Conservation (phyloP, 2,329 filamentous ascomycete species). For the Aspergillus aculeatinus region DNA sequence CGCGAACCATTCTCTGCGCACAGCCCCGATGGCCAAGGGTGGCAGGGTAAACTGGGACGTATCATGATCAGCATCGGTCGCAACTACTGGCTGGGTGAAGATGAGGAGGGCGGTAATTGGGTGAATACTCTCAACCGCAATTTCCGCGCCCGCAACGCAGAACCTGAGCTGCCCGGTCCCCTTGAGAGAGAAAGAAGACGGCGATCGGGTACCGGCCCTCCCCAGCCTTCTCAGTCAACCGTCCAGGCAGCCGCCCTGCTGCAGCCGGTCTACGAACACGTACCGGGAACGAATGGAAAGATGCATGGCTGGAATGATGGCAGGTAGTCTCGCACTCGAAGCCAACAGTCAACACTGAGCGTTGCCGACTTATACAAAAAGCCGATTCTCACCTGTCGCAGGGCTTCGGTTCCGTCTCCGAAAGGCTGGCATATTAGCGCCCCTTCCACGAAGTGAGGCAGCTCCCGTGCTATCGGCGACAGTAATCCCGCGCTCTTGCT, state of each 20-base stretch:
- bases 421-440: not conserved
- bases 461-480: not conserved
- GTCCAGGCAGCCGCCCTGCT: conserved; percentile 37
- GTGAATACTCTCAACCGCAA: conserved; percentile 61
- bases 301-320: conserved; percentile 38
- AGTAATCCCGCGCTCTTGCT: not conserved
- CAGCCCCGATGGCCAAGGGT: conserved; percentile 73
- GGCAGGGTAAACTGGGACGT: conserved; percentile 75
- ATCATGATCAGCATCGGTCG: conserved; percentile 71
- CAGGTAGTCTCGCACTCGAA: conserved; percentile 20
- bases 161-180: conserved; percentile 43
- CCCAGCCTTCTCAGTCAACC: conserved; percentile 39
- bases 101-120: conserved; percentile 63
- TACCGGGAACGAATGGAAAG: conserved; percentile 34
- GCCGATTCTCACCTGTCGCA: not conserved
- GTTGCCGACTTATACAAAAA: not conserved
- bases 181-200: conserved; percentile 60
- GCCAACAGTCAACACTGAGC: not conserved
- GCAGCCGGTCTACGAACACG: conserved; percentile 33
- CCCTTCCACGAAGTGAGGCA: not conserved
- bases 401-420: too few relatives aligned
- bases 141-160: conserved; percentile 53
- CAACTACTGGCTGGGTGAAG: conserved; percentile 75
- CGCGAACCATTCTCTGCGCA: conserved; percentile 69
- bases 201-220: conserved; percentile 61